Conservation (phyloP, 2,329 filamentous ascomycete species). For the Ceratocystis harringtonii region DNA sequence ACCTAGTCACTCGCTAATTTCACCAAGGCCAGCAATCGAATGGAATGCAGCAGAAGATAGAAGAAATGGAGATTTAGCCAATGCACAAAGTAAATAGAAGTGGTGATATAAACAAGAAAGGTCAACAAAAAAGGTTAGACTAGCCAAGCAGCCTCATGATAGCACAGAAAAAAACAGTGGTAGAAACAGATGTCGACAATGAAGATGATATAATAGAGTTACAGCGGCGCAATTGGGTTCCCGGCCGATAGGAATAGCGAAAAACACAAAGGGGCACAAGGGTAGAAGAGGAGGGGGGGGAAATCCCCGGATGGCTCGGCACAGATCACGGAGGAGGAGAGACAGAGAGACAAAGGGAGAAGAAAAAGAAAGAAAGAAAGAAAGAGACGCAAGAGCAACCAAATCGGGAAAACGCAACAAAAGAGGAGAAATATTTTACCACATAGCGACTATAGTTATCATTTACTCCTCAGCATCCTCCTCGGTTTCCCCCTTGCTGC, state of each 20-base stretch:
- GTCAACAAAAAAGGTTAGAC: not conserved
- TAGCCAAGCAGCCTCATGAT: not conserved
- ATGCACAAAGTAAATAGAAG: not conserved
- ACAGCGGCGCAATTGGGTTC: conserved; percentile 15
- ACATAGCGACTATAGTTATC: not conserved
- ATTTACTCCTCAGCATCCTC: conserved; percentile 23
- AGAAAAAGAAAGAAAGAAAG: conserved; percentile 5
- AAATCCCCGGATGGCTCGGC: not conserved
- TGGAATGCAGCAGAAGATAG: not conserved
- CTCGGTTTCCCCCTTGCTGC: conserved; percentile 27
- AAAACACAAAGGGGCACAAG: conserved; percentile 4
- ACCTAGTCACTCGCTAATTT: not conserved
- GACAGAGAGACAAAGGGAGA: conserved; percentile 11
- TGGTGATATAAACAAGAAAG: conserved; percentile 2
- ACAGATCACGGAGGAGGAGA: not conserved
- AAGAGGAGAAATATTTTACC: not conserved
- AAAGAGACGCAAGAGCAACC: not conserved
- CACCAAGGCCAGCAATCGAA: too few relatives aligned
- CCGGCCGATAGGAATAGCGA: conserved; percentile 9
- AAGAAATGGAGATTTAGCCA: not conserved
- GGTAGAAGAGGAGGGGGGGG: conserved; percentile 12
- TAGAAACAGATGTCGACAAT: conserved; percentile 1
- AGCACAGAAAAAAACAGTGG: not conserved
- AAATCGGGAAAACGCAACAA: too few relatives aligned
- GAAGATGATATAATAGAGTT: conserved; percentile 12